phyloP scores from a whole-genome alignment of 169 alveolate genomes.

The Amoebophrya sp. region DNA sequence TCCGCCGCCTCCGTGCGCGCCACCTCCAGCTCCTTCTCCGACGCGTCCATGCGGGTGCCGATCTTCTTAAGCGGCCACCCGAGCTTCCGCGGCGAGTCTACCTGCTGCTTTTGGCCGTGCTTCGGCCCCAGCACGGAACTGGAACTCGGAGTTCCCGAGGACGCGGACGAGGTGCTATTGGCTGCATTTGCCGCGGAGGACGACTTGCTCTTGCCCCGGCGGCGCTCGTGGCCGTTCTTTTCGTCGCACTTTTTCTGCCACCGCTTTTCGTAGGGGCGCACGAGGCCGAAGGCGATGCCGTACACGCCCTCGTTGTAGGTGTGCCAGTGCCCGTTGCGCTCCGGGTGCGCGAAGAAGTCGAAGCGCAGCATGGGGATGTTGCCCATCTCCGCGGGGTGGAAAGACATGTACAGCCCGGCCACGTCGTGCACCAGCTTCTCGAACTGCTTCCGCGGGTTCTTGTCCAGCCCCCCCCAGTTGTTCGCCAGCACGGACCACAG shows the following conservation, averaged over 20 bases:
- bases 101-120: too few species aligned
- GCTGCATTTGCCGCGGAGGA: neutral
- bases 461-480: neutral
- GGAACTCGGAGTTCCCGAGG: neutral
- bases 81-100: too few species aligned
- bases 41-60: too few species aligned
- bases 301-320: neutral
- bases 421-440: neutral
- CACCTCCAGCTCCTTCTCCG: neutral
- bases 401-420: neutral
- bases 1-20: neutral
- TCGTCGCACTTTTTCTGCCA: neutral
- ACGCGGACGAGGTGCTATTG: neutral
- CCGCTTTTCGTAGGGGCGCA: neutral
- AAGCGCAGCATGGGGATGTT: neutral
- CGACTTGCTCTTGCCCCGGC: neutral
- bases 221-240: neutral
- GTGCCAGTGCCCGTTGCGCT: neutral
- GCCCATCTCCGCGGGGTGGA: neutral
- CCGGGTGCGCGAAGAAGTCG: neutral
- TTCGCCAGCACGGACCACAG: neutral
- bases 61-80: too few species aligned
- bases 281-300: neutral
- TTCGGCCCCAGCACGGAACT: too few species aligned
- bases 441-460: neutral